Base-by-base conservation (phyloP, 129 eudicot genomes). In the Scalesia atractyloides region DNA sequence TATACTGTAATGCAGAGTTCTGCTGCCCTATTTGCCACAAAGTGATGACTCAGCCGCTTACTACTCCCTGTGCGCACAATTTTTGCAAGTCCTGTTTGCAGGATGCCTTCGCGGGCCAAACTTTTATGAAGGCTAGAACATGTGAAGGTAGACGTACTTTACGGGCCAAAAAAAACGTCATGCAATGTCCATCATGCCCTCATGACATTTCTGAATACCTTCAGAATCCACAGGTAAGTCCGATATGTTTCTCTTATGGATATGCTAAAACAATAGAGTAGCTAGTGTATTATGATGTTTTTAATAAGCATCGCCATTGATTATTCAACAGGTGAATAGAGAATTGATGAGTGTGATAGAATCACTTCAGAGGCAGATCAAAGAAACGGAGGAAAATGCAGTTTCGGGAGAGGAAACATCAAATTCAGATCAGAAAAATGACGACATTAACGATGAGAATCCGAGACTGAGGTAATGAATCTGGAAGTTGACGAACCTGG, bases 161-260 rank as follows among this genome's bases (percentile, higher is more conserved):
- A 36, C 82, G 97, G 66, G 82, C 96, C 7, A 86, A 81, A 74
- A 91, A 88, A 77, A 91, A 84, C 70, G 65, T 89, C 73, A 73
- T 89, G 96, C 87, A 87, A 81, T 93, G 98, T 69, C 98, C 98
- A 11, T 79, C 92, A 14, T 93, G 98, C 78, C 62, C 89, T 66
- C 83, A 70, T 56, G 98, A 93, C 79, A 89, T 93, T 63, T 85
- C 96, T 66, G 96, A 87, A 44, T 93, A 75, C 79, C 92, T 93
- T 17, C 95, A 85, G 69, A 87, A 78, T 68, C 91, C 94, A n/a
- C 96, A 92, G 96, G 98, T 92, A 82, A 20, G 20, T 34, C 4
- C 0, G 43, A n/a, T 34, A 34, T 61, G 65, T 14, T 30, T 61
- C 46, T n/a, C 66, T 13, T 62, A 33, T 2, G 47, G 13, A 58